A percentile compares a stretch with the other conserved stretches of the same genome.
phyloP scores from a whole-genome alignment of 805 yeast species.

The Starmerella powellii region DNA sequence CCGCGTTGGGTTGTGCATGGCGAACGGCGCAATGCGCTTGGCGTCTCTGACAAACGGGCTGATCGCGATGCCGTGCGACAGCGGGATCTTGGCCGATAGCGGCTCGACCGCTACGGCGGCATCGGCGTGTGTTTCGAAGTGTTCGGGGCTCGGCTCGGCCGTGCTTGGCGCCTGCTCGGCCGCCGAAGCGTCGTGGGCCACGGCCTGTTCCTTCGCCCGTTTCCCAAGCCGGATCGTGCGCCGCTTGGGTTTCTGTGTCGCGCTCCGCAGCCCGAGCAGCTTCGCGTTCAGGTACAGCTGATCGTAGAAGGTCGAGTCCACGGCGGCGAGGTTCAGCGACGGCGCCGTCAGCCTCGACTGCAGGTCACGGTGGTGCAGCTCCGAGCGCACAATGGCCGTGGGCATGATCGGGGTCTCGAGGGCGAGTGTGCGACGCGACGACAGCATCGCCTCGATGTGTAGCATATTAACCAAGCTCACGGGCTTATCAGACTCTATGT shows the following conservation, averaged over 20 bases:
- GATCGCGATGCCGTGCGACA: not conserved
- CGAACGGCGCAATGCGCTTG: conserved; percentile 2
- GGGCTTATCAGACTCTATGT: conserved; percentile 49
- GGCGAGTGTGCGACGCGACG: conserved; percentile 72
- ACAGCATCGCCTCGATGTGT: conserved; percentile 53
- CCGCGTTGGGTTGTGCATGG: not conserved
- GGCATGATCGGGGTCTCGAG: conserved; percentile 48
- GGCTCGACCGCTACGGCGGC: no score
- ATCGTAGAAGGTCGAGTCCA: conserved; percentile 17
- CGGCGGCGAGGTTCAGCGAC: conserved; percentile 2
- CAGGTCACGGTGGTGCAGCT: conserved; percentile 28
- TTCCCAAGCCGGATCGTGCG: conserved; percentile 25
- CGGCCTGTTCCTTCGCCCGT: no score
- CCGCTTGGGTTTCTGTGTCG: conserved; percentile 21
- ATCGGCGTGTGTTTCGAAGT: no score
- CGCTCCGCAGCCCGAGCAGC: conserved; percentile 10
- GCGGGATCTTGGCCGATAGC: no score
- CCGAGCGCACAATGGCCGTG: conserved; percentile 47
- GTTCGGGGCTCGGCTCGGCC: no score
- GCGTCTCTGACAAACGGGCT: conserved; percentile 4
- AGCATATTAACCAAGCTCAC: conserved; percentile 55
- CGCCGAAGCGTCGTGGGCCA: no score
- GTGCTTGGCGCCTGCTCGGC: no score
- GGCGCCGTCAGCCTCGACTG: conserved; percentile 3
- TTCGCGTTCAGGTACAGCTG: conserved; percentile 20